These are phyloP conservation scores for Cystobasidiopsis lactophilus DNA, from an alignment of 768 basidiomycete species.

Conservation along the genomic window DNA sequence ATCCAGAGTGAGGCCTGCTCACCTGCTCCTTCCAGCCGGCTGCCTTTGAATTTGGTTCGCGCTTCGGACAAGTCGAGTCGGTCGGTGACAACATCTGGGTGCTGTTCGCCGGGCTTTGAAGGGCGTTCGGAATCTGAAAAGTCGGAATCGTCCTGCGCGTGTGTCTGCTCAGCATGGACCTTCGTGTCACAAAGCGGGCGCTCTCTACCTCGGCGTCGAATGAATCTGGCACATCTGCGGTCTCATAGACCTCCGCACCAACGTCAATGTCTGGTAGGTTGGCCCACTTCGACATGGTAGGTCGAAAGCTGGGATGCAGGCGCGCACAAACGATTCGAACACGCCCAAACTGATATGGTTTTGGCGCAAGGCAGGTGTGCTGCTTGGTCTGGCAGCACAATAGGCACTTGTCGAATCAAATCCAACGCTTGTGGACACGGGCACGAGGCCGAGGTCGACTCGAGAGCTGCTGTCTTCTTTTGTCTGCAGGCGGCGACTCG, in stretches of 20 bases:
- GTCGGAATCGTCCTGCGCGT: conserved; percentile 15
- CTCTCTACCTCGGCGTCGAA: conserved; percentile 21
- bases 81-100: background rate
- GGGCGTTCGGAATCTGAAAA: conserved; percentile 14
- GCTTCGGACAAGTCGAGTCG: background rate
- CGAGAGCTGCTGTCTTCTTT: too few species aligned
- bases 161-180: background rate
- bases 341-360: too few species aligned
- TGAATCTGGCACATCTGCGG: conserved; percentile 46
- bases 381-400: too few species aligned
- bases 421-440: too few species aligned
- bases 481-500: too few species aligned
- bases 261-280: conserved; percentile 84
- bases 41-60: conserved; percentile 25
- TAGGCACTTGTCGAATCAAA: too few species aligned
- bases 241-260: conserved; percentile 68
- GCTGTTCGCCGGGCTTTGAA: background rate
- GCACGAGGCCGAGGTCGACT: too few species aligned
- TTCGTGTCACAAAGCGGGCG: background rate
- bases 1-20: conserved; percentile 25
- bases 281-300: conserved; percentile 60
- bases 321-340: too few species aligned
- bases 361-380: too few species aligned
- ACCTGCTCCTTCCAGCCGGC: conserved; percentile 36
- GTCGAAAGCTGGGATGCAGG: too few species aligned